phyloP scores from a whole-genome alignment of 2,329 filamentous ascomycete genomes.

The Simplicillium aogashimaense region DNA sequence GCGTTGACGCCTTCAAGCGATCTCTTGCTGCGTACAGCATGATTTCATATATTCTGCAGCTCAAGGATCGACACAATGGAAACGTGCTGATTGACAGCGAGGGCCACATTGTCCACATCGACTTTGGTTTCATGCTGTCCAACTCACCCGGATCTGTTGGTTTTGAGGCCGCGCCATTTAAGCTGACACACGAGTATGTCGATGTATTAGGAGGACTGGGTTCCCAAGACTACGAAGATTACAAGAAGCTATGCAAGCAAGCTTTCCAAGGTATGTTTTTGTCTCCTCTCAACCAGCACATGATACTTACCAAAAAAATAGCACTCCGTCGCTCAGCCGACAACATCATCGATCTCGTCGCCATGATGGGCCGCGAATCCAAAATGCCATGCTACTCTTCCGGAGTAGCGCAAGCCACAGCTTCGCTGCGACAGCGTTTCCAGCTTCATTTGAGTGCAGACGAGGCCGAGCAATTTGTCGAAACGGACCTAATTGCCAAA shows the following conservation, averaged over 20 bases:
- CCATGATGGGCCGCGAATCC: conserved; percentile 74
- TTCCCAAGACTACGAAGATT: conserved; percentile 61
- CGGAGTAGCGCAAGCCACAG: conserved; percentile 61
- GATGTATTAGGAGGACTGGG: conserved; percentile 69
- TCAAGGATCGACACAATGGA: conserved; percentile 80
- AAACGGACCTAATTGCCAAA: conserved; percentile 69
- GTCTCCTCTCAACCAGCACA: not conserved
- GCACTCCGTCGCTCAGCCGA: conserved; percentile 70
- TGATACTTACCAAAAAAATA: conserved; percentile 19
- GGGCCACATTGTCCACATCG: conserved; percentile 80
- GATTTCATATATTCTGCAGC: conserved; percentile 72
- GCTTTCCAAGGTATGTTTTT: conserved; percentile 62
- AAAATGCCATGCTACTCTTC: conserved; percentile 78
- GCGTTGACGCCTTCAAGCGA: conserved; percentile 68
- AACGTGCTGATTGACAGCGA: conserved; percentile 80
- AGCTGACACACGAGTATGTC: conserved; percentile 77
- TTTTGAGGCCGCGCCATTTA: conserved; percentile 81
- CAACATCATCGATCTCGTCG: conserved; percentile 70
- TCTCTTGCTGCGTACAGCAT: conserved; percentile 81
- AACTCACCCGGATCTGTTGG: conserved; percentile 78
- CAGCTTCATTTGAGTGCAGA: conserved; percentile 75
- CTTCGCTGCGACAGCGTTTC: conserved; percentile 62
- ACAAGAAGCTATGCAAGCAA: conserved; percentile 71
- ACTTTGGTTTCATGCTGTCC: conserved; percentile 84
- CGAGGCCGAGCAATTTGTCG: conserved; percentile 72